phyloP scores from a whole-genome alignment of 768 basidiomycete genomes.

The Macrocybe gigantea region DNA sequence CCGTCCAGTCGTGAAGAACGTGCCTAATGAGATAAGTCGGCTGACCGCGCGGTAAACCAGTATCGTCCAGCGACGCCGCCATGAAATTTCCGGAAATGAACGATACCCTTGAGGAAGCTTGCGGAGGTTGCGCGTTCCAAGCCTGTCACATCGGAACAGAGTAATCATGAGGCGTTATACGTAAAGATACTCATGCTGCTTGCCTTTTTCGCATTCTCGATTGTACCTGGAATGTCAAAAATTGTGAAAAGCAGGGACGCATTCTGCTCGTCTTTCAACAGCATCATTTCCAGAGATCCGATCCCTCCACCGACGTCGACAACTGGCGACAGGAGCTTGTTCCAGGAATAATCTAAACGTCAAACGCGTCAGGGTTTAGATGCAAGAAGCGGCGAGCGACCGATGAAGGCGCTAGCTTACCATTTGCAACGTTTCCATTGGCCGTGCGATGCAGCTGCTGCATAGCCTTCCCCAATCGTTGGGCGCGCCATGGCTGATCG shows the following conservation, averaged over 20 bases:
- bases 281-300: slow-evolving; percentile 3
- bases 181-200: not conserved
- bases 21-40: slow-evolving; percentile 7
- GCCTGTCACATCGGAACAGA: not conserved
- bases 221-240: slow-evolving; percentile 4
- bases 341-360: slow-evolving; percentile 4
- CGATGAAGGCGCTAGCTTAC: no score
- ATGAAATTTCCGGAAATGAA: slow-evolving; percentile 6
- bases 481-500: slow-evolving; percentile 1
- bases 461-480: slow-evolving; percentile 1
- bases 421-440: not conserved
- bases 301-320: slow-evolving; percentile 7
- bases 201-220: slow-evolving; percentile 6
- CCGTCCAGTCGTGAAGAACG: slow-evolving; percentile 7
- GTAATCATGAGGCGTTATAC: not conserved
- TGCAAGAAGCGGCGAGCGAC: no score
- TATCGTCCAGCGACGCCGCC: slow-evolving; percentile 2
- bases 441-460: not conserved
- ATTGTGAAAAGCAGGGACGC: slow-evolving; percentile 1
- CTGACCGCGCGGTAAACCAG: slow-evolving; percentile 3
- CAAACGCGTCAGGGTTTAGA: not conserved
- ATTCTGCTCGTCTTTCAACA: slow-evolving; percentile 1
- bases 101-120: not conserved
- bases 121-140: slow-evolving; percentile 1
- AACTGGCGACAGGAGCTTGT: slow-evolving; percentile 1